Conservation (phyloP, 2,329 filamentous ascomycete genomes). For the Cercospora canescens region DNA sequence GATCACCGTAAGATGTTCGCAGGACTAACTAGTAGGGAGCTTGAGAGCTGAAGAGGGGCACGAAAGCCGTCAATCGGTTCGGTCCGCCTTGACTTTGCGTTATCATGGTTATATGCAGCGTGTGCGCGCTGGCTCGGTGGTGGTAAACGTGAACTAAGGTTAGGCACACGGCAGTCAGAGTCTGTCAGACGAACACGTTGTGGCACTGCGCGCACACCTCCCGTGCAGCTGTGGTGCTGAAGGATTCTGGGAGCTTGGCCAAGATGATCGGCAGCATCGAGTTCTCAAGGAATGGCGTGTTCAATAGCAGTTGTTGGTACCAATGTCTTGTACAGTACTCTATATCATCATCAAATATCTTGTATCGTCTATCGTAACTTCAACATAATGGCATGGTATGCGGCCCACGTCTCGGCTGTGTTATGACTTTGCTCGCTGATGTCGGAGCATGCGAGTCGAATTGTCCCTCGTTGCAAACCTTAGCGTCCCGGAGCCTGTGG, state of each 20-base stretch:
- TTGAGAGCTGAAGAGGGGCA: neutral
- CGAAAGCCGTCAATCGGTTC: neutral
- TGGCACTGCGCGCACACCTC: too few relatives aligned
- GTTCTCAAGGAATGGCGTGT: too few relatives aligned
- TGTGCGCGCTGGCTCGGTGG: too few relatives aligned
- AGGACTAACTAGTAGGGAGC: neutral
- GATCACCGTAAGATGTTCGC: neutral
- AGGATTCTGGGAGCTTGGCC: neutral
- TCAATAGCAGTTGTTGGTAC: neutral
- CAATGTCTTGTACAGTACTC: neutral
- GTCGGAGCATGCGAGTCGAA: neutral
- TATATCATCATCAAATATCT: slow-evolving; percentile 4
- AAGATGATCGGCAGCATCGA: neutral
- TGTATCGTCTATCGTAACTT: neutral
- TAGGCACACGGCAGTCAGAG: too few relatives aligned
- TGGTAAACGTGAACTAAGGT: too few relatives aligned
- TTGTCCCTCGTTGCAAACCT: neutral
- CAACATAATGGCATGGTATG: neutral
- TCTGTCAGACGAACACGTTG: too few relatives aligned
- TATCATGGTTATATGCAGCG: neutral
- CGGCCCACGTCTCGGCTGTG: neutral
- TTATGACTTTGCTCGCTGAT: neutral
- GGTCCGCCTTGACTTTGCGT: neutral
- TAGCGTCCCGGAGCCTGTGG: neutral
- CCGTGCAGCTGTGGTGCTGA: too few relatives aligned